Conservation (phyloP, 2,329 filamentous ascomycete genomes). For the Diaporthe caulivora region DNA sequence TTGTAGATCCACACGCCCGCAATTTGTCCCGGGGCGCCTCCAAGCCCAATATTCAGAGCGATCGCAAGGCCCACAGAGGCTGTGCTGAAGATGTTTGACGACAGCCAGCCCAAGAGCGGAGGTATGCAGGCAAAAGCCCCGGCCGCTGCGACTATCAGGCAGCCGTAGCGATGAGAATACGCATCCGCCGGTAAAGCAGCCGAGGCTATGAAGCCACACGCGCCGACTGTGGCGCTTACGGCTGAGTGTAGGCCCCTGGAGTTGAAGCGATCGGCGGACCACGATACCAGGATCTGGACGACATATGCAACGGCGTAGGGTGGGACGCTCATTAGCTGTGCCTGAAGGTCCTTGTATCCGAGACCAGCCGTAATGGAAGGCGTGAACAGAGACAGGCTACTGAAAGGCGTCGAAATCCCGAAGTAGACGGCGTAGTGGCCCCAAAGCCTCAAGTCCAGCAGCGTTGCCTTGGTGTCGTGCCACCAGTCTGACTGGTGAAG, state of each 20-base stretch:
- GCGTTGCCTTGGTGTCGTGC: conserved; percentile 75
- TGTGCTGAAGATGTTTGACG: conserved; percentile 75
- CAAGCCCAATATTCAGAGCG: conserved; percentile 76
- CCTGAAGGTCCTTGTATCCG: conserved; percentile 54
- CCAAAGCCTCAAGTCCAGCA: conserved; percentile 75
- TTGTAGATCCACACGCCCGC: conserved; percentile 82
- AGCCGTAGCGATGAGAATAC: conserved; percentile 74
- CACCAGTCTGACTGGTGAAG: conserved; percentile 72
- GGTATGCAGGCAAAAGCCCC: conserved; percentile 78
- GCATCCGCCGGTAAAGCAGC: conserved; percentile 71
- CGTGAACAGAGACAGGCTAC: conserved; percentile 59
- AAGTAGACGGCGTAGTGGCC: conserved; percentile 65
- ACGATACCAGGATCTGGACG: conserved; percentile 59
- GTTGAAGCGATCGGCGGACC: conserved; percentile 74
- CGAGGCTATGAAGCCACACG: conserved; percentile 68
- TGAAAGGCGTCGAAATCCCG: conserved; percentile 51
- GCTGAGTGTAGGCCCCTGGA: conserved; percentile 61
- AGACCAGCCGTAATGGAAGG: conserved; percentile 67
- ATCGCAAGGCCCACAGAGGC: conserved; percentile 76
- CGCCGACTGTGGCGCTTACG: conserved; percentile 57
- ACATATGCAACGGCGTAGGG: conserved; percentile 70
- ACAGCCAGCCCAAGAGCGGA: conserved; percentile 78
- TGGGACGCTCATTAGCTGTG: conserved; percentile 76
- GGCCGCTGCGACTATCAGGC: conserved; percentile 75
- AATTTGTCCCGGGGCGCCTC: conserved; percentile 77